A percentile compares a stretch with the other conserved stretches of the same genome.
Evolutionary conservation across 805 yeast species (phyloP).

Genomic region (Candida taoyuanica): DNA sequence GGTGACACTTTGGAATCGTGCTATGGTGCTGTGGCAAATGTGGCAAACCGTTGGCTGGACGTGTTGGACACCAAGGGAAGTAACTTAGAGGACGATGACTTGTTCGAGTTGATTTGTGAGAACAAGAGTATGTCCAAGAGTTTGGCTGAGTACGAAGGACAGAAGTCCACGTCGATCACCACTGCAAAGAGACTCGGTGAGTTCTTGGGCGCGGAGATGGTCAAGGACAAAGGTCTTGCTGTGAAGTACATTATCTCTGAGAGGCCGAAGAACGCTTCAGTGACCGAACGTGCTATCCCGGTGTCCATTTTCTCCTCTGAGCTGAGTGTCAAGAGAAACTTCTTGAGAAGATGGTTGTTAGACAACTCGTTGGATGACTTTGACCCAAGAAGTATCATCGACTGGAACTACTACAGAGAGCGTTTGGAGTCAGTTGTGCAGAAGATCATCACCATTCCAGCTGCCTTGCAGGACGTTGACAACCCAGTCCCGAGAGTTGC

Average conservation of each 20-base stretch:
- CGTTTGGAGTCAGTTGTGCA: conserved; percentile 90
- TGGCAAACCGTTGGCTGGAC: conserved; percentile 95
- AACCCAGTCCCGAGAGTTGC: conserved; percentile 94
- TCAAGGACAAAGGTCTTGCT: conserved; percentile 91
- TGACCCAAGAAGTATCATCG: conserved; percentile 85
- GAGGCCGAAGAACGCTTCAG: conserved; percentile 80
- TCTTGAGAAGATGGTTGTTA: conserved; percentile 79
- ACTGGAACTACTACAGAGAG: conserved; percentile 90
- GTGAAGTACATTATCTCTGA: conserved; percentile 89
- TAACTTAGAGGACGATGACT: conserved; percentile 87
- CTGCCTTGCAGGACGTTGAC: conserved; percentile 80
- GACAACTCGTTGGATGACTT: conserved; percentile 73
- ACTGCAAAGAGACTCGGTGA: conserved; percentile 93
- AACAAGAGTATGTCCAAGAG: conserved; percentile 94
- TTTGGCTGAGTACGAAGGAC: conserved; percentile 80
- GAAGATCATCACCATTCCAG: conserved; percentile 94
- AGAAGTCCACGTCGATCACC: conserved; percentile 92
- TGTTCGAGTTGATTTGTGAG: conserved; percentile 92
- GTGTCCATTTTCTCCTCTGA: conserved; percentile 94
- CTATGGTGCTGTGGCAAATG: conserved; percentile 83
- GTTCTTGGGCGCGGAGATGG: conserved; percentile 93
- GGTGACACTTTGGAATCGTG: conserved; percentile 78
- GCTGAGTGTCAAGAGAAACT: conserved; percentile 58
- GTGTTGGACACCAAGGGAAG: conserved; percentile 83
- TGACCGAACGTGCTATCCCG: conserved; percentile 94